These are phyloP conservation scores for Exophiala sideris DNA, from an alignment of 2,329 filamentous ascomycete species.

Conservation along the genomic window DNA sequence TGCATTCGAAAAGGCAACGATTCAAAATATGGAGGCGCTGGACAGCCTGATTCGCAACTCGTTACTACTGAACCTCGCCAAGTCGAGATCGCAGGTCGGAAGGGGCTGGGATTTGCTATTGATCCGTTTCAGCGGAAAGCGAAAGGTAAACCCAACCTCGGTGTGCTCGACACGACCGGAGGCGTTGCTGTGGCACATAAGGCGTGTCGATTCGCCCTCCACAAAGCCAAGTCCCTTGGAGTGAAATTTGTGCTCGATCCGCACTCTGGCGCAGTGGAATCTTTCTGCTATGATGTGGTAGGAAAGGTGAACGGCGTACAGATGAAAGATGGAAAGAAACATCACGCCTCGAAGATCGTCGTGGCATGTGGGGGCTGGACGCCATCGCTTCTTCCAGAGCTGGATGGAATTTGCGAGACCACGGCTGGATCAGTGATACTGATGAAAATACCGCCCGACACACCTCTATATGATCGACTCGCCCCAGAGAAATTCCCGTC, in stretches of 20 bases:
- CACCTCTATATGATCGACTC: conserved; percentile 40
- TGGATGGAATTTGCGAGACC: conserved; percentile 46
- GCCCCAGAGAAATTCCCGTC: conserved; percentile 46
- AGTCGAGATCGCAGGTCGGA: conserved; percentile 29
- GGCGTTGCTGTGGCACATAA: conserved; percentile 48
- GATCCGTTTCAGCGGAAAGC: conserved; percentile 38
- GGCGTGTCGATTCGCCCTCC: conserved; percentile 45
- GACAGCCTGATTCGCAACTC: conserved; percentile 38
- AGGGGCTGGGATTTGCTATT: conserved; percentile 33
- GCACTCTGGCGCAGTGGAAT: conserved; percentile 32
- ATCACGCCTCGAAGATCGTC: conserved; percentile 38
- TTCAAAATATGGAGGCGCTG: conserved; percentile 38
- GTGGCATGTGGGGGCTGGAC: conserved; percentile 88
- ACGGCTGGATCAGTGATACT: conserved; percentile 48
- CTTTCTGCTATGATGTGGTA: conserved; percentile 23
- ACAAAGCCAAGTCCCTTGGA: conserved; percentile 41
- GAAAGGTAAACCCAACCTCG: conserved; percentile 32
- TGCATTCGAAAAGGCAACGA: conserved; percentile 37
- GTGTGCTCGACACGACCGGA: conserved; percentile 46
- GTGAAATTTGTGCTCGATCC: conserved; percentile 43
- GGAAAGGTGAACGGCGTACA: conserved; percentile 31
- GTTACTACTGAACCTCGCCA: conserved; percentile 33
- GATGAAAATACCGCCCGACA: conserved; percentile 41
- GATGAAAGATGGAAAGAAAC: conserved; percentile 7
- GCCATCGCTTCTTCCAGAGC: conserved; percentile 58